These are phyloP conservation scores for Pyricularia sp. DNA, from an alignment of 2,329 filamentous ascomycete genomes.

Conservation along the genomic window DNA sequence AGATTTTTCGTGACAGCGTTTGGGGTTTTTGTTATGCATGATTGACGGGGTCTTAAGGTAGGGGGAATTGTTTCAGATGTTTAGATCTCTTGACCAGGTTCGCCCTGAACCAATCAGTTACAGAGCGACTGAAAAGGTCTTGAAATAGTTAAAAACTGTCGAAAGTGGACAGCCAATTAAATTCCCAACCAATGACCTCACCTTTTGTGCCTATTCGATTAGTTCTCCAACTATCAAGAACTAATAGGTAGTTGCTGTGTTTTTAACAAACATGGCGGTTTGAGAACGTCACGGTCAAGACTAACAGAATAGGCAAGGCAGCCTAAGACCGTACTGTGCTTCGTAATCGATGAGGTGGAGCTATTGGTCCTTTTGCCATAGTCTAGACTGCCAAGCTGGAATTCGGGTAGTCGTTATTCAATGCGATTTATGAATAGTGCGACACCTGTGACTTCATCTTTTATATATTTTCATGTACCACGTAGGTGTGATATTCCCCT, in stretches of 20 bases:
- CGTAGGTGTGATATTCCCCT: neutral
- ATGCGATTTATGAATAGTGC: no score
- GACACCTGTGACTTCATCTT: neutral
- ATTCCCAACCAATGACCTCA: neutral
- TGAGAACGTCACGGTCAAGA: neutral
- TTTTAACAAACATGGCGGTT: neutral
- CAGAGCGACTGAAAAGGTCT: neutral
- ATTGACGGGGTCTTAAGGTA: neutral
- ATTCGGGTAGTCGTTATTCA: no score
- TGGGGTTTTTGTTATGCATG: neutral
- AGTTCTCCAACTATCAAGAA: neutral
- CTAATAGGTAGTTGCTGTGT: neutral
- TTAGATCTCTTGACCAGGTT: neutral
- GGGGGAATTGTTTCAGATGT: neutral
- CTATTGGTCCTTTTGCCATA: neutral
- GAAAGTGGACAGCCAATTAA: neutral
- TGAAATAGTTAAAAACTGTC: neutral
- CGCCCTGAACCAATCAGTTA: neutral
- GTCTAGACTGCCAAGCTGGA: no score
- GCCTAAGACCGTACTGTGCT: no score
- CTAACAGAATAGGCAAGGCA: neutral
- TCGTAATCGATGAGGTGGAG: neutral
- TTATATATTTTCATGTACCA: no score
- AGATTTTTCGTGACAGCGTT: neutral
- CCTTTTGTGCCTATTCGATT: neutral